Base-by-base conservation (phyloP, 2,329 filamentous ascomycete species). In the Magnaporthiopsis rhizophila region DNA sequence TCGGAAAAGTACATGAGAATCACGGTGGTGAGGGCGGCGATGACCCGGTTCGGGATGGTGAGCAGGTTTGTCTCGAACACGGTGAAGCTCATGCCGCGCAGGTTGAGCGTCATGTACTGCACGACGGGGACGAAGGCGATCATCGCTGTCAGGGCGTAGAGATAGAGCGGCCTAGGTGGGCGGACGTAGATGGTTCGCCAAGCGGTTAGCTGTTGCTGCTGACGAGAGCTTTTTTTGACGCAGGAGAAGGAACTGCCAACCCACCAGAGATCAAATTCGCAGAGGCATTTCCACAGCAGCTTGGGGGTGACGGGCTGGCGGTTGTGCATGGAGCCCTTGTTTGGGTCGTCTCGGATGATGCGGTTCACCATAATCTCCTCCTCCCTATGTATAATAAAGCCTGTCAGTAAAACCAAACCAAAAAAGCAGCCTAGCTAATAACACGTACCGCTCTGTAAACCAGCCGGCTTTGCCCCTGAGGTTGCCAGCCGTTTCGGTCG, bases 361-460 rank as follows among this genome's bases (percentile, higher is more conserved):
- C 86, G 78, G 67, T 86, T 87, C 9, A 86, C 84, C 2, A 86
- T 77, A 61, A 87, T 87, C 32, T 76, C 73, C 53, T 83, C 78
- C 69, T 86, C 83, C 21, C 80, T 80, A 15, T 45, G 5, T 1
- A 21, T 3, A 15, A 15, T 15, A 5, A 15, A 45, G 18, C 15
- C 62, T 86, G 38, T 45, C 38, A 45, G 38, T 18, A 21, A 45
- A 21, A 45, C 18, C 18, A 1, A 11, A 5, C 5, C 53, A 67
- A 34, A 65, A 72, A 69, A 71, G 79, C 79, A 3, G 38, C 28
- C 28, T 3, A 5, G 28, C 5, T 30, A 30, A 21, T 7, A 45
- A 2, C 38, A 21, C 38, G 38, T 15, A 45, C 38, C 38, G 38
- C 62, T 86, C 83, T 1, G 72, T 81, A 70, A 86, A 87, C 84